Evolutionary conservation across 1,139 yeast species (phyloP), one percentile per base, ranked within the genome.

Genomic region (Sugiyamaella castrensis): DNA sequence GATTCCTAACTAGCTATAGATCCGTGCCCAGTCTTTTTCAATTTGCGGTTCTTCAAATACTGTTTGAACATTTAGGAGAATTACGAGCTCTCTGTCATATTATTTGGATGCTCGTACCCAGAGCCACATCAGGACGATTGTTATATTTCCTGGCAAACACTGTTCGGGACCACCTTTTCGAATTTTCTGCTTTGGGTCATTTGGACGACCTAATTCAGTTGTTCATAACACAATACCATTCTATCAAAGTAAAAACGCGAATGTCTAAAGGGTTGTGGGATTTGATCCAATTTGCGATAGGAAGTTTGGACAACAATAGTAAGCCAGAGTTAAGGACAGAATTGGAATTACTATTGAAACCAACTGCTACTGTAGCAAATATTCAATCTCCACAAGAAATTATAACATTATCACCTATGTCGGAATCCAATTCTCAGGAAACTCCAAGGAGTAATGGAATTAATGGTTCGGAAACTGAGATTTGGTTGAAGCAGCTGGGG

Each of bases 351-450:
- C 37, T 61, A 13, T 37, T 61, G 9, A 51, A 51, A 37, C 56
- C 58, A 6, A 16, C 2, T 15, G 32, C 37, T 13, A 4, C 12
- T 9, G 37, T 10, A 2, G 38, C 57, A 4, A 48, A 53, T 2
- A 54, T 47, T 30, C 54, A 49, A 28, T 55, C 61, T 2, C 62
- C 64, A 4, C 52, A 53, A 32, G 67, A 63, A 27, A 54, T 63
- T 12, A 54, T 61, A 8, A 59, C 63, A 8, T 54, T 62, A 24
- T 63, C 66, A 1, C 66, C 66, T 1, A 55, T 61, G 53, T 62
- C 62, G 2, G 67, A 60, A 37, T 50, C 54, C 7, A 44, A 37
- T 32, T 36, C 40, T 8, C 26, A 36, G 27, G 50, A 47, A 15
- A 47, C 47, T 27, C 50, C 50, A 4, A 37, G 35, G 24, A 16